These are phyloP conservation scores for Thoreauomyces humboldtii DNA, from an alignment of 192 early-diverging fungal genomes.

Conservation along the genomic window DNA sequence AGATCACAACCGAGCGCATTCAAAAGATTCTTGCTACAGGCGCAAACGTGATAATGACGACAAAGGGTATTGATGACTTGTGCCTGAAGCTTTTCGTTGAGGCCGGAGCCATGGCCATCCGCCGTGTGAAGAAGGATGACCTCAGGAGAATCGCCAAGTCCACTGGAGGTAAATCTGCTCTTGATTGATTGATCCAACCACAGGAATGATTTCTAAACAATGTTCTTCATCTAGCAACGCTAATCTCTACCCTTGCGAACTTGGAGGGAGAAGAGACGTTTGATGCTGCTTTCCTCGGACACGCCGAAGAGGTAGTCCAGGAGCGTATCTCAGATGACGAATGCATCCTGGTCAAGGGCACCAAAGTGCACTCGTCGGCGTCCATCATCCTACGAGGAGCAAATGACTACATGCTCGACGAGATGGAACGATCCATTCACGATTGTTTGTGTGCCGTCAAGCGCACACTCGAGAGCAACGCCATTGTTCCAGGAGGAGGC, in stretches of 20 bases:
- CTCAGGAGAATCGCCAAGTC: constrained; percentile 96
- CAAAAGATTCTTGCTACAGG: constrained; percentile 93
- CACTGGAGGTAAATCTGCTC: constrained; percentile 84
- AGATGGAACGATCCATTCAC: constrained; percentile 98
- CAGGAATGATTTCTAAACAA: too few relatives aligned
- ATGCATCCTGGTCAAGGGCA: constrained; percentile 91
- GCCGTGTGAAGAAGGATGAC: constrained; percentile 95
- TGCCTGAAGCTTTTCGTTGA: constrained; percentile 99
- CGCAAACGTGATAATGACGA: constrained; percentile 96
- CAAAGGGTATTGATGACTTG: constrained; percentile 98
- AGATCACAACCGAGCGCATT: constrained; percentile 94
- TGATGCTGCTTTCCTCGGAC: constrained; percentile 81
- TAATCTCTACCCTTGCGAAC: constrained; percentile 93
- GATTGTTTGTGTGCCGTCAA: constrained; percentile 95
- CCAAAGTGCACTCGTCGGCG: constrained; percentile 81
- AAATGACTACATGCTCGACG: constrained; percentile 99
- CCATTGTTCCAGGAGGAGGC: constrained; percentile 96
- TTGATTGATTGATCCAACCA: background rate
- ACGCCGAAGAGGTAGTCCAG: constrained; percentile 95
- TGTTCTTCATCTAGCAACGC: constrained; percentile 64
- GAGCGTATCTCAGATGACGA: constrained; percentile 98
- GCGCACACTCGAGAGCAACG: constrained; percentile 91
- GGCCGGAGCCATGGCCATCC: constrained; percentile 95
- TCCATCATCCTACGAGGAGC: constrained; percentile 97
- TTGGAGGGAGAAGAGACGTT: constrained; percentile 98